Conservation (phyloP, 805 yeast species). For the Soucietia sequanensis region DNA sequence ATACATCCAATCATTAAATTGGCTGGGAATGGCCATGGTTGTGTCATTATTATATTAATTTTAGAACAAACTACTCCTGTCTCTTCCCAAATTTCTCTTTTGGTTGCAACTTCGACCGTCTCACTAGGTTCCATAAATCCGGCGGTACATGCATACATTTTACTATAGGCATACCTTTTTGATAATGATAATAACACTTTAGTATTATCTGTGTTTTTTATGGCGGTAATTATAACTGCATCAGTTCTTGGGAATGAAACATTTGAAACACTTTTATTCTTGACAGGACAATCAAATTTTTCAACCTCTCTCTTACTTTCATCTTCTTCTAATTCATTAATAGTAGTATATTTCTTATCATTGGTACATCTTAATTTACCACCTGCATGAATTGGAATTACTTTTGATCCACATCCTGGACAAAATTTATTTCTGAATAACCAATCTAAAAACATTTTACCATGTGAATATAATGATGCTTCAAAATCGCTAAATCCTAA, state of each 20-base stretch:
- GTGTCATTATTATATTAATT: conserved; percentile 67
- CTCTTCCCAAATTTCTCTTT: conserved; percentile 94
- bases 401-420: conserved; percentile 78
- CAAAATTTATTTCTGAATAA: conserved; percentile 68
- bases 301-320: conserved; percentile 14
- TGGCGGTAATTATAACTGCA: conserved; percentile 80
- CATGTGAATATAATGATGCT: conserved; percentile 75
- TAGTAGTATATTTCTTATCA: conserved; percentile 10
- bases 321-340: conserved; percentile 9
- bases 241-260: conserved; percentile 92
- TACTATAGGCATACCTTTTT: conserved; percentile 51
- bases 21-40: conserved; percentile 98
- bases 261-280: conserved; percentile 55
- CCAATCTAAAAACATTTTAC: conserved; percentile 86
- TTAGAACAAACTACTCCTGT: conserved; percentile 70
- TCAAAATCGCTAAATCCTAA: conserved; percentile 40
- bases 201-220: conserved; percentile 58
- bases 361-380: conserved; percentile 55
- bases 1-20: conserved; percentile 92
- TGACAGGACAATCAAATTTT: conserved; percentile 34
- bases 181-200: conserved; percentile 71
- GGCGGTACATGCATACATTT: conserved; percentile 82
- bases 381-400: conserved; percentile 66
- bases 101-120: conserved; percentile 82
- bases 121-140: conserved; percentile 97